Evolutionary conservation across 1,284 basidiomycete genomes (phyloP), one percentile per base, ranked within the genome.

Genomic region (Microbotryum silenes-acaulis): DNA sequence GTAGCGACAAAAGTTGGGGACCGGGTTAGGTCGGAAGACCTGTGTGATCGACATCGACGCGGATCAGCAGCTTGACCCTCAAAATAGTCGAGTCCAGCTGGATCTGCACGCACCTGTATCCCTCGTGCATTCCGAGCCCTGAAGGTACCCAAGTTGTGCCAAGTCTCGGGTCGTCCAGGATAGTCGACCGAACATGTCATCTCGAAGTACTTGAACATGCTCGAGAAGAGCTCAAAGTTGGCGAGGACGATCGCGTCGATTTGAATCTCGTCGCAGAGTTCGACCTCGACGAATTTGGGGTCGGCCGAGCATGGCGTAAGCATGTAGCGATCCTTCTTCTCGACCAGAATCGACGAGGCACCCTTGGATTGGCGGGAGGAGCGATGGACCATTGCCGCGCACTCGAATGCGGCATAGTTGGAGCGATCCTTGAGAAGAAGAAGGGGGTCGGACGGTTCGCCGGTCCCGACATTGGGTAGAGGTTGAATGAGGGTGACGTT

Each of bases 191-290:
- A 67, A 31, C 67, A 70, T 8, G 55, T 89, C 50, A 98, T 86
- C 3, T 81, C 81, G 67, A 98, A 88, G 57, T 92, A 88, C 75
- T 90, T 89, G 78, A 98, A 96, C 56, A 97, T 89, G 12, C 93
- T 91, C 70, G 89, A 92, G 78, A 97, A 99, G 78, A 97, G 97
- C 77, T 98, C 94, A 75, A 89, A 96, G 72, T 97, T 96, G 57
- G 92, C 93, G 7, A 99, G 78, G 73, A 97, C 92, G 55, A 98
- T 83, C 0, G 92, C 94, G 75, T 98, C 93, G 71, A 97, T 91
- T 53, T 88, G 81, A 69, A 98, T 92, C 74, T 97, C 94, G 70
- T 97, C 93, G 77, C 96, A 99, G 7, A 97, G 83, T 76, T 98
- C 96, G 50, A 97, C 86, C 31, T 97, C 85, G 23, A 97, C 88